These are phyloP conservation scores for Mycena polygramma DNA, from an alignment of 768 basidiomycete genomes.

Conservation along the genomic window DNA sequence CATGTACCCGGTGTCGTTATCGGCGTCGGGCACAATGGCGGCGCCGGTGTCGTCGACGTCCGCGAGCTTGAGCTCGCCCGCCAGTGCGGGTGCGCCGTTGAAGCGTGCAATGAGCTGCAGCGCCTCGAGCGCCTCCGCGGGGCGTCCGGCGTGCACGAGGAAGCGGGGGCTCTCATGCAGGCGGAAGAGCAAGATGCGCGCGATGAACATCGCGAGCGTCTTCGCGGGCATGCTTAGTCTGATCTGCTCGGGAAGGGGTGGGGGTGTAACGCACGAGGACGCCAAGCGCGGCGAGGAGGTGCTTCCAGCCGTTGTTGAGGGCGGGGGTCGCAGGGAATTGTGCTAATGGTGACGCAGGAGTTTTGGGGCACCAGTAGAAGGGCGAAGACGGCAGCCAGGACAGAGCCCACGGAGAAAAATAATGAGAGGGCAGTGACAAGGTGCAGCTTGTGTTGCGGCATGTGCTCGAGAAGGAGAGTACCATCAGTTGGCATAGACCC, in stretches of 20 bases:
- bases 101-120: conserved; percentile 88
- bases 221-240: conserved; percentile 48
- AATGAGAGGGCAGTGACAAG: conserved; percentile 92
- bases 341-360: conserved; percentile 66
- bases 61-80: conserved; percentile 81
- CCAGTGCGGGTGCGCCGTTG: conserved; percentile 78
- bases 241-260: conserved; percentile 16
- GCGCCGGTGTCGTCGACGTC: conserved; percentile 54
- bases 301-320: conserved; percentile 92
- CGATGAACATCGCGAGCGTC: conserved; percentile 90
- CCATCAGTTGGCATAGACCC: conserved; percentile 98
- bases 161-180: conserved; percentile 95
- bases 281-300: conserved; percentile 83
- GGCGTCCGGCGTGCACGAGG: conserved; percentile 90
- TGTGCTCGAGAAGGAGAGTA: conserved; percentile 91
- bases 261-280: conserved; percentile 73
- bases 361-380: conserved; percentile 82
- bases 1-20: conserved; percentile 18
- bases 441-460: conserved; percentile 93
- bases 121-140: conserved; percentile 85
- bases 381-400: conserved; percentile 69
- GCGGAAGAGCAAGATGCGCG: conserved; percentile 90
- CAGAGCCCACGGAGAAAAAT: conserved; percentile 96
- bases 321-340: conserved; percentile 69
- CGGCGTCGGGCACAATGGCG: not conserved